Base-by-base conservation (phyloP, 2,329 filamentous ascomycete genomes). In the Pseudonectria foliicola region DNA sequence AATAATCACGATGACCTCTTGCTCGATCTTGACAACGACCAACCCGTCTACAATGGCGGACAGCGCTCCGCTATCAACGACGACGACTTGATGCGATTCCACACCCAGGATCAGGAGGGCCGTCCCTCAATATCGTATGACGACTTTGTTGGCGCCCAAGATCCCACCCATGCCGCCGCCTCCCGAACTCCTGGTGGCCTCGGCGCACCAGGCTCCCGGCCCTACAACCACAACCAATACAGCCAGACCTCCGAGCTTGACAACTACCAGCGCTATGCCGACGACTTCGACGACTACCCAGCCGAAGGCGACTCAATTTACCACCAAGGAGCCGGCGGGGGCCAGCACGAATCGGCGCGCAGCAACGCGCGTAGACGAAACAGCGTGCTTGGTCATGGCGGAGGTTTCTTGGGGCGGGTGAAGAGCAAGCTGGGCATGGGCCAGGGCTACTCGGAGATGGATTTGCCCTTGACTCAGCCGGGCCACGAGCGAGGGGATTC, bases 381-480 rank as follows among this genome's bases (percentile, higher is more conserved):
- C 59, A 96, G 89, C 61, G 84, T 95, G 34, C 64, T 96, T 53
- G 78, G 81, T 48, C 64, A 96, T 53, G 89, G 90, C 42, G 89
- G 90, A 42, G 89, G 90, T 13, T 66, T 96, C 42, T 68, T 95
- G 53, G 92, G 89, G 29, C 81, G 75, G 54, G 83, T 90, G 27
- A 96, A 94, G 68, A 89, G 84, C 57, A 87, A 84, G 71, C 67
- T 98, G 42, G 90, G 92, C 34, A 88, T 95, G 80, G 82, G 78
- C 14, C 74, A 84, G 49, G 75, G 82, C 44, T 96, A 98, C 62
- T 95, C 90, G 24, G 92, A 96, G 64, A 98, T 98, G 92, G 90
- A 98, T 57, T 70, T 98, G 35, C 92, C 92, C 11, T 70, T 98
- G 61, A 96, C 90, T 5, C 87, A 96, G 57, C 67, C 82, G 0